Base-by-base conservation (phyloP, 2,329 filamentous ascomycete genomes). In the Chrysosporium keratinophilum region DNA sequence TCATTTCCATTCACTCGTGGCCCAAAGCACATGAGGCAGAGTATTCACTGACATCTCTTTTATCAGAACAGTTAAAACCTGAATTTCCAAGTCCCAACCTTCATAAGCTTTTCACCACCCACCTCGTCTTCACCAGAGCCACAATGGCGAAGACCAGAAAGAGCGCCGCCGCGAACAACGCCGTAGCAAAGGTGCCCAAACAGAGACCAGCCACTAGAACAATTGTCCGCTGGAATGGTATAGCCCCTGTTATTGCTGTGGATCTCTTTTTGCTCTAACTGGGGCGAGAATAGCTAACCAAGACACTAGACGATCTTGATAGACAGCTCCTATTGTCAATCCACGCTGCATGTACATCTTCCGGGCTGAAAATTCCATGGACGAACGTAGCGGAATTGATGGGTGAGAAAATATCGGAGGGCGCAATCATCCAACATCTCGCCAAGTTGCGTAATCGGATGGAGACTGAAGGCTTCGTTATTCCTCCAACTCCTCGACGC, bases 381-480 rank as follows among this genome's bases (percentile, higher is more conserved):
- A 59, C 61, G 1, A 56, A 67, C 1, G 65, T 75, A 19, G 72
- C 71, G 5, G 47, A 58, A 19, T 57, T 63, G 1, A 72, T 76
- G 68, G 68, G 68, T 5, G 52, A 63, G 1, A 65, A 64, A n/a
- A 70, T 71, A 52, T 68, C 66, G 0, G 71, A 71, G 46, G 72
- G 73, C 1, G 70, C 73, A 1, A 74, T 76, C 19, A 61, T 71
- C 1, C 74, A 76, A 57, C 74, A 76, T 50, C 61, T 76, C 12
- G 64, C 71, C 0, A 76, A 76, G 55, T 58, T 76, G 2, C 71
- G 74, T 7, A 47, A 39, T 15, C 65, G 67, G 31, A 65, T 73
- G 56, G 56, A 64, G 7, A 56, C 59, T 2, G 60, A 62, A 3
- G 64, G 64, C 0, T 65, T 69, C 28, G 57, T 57, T 1, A 68